phyloP scores from a whole-genome alignment of 2,329 filamentous ascomycete species.

The Aureobasidium sp. region DNA sequence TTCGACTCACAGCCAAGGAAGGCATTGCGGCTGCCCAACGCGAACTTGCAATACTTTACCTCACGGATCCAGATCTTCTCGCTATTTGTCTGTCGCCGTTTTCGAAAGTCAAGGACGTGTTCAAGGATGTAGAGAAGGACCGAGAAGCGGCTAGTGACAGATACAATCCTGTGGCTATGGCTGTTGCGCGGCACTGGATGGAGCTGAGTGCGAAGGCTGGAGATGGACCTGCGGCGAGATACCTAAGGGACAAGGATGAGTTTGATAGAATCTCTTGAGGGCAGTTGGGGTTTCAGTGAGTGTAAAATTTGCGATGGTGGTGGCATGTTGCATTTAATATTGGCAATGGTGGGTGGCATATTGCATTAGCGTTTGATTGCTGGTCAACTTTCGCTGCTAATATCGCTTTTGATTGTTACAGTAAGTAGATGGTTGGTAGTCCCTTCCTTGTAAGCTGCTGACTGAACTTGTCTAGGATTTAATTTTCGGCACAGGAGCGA shows the following conservation, averaged over 20 bases:
- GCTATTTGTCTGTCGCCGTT: conserved; percentile 73
- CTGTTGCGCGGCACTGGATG: conserved; percentile 96
- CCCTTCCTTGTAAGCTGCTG: background rate
- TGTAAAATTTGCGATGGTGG: too few relatives aligned
- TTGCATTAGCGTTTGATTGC: background rate
- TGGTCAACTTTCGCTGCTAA: background rate
- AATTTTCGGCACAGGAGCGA: background rate
- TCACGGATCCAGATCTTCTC: conserved; percentile 83
- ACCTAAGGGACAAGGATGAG: conserved; percentile 65
- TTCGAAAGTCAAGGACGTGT: conserved; percentile 77
- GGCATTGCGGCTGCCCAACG: conserved; percentile 82
- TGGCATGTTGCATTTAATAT: too few relatives aligned
- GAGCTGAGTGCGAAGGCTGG: conserved; percentile 79
- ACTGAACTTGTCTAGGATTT: background rate
- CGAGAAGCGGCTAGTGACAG: conserved; percentile 53
- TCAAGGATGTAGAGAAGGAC: conserved; percentile 73
- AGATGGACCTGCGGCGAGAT: conserved; percentile 74
- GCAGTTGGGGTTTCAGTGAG: too few relatives aligned
- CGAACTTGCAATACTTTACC: conserved; percentile 86
- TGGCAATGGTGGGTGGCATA: background rate
- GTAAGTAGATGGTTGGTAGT: background rate
- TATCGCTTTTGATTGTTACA: background rate
- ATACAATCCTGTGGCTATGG: conserved; percentile 83
- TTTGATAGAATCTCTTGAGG: conserved; percentile 50
- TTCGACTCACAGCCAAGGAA: conserved; percentile 89